Evolutionary conservation across 2,329 filamentous ascomycete genomes (phyloP).

Genomic region (Claviceps africana): DNA sequence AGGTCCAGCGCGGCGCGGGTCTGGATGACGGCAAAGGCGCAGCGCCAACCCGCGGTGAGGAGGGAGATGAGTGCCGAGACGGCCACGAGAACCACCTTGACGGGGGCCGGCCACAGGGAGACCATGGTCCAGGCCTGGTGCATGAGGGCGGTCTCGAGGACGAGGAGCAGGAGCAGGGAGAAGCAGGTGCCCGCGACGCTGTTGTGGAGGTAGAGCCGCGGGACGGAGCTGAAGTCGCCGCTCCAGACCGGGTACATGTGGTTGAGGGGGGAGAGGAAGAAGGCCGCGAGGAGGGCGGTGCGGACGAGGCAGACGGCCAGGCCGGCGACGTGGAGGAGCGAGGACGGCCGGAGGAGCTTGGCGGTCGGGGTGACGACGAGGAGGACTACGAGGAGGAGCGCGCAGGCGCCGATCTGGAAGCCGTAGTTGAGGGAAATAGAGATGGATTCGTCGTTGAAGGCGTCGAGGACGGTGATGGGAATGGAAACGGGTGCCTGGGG

Average conservation of each 20-base stretch:
- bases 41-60: conserved; percentile 17
- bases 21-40: conserved; percentile 24
- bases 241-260: conserved; percentile 47
- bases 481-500: conserved; percentile 16
- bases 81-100: conserved; percentile 17
- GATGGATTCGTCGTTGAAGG: conserved; percentile 17
- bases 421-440: conserved; percentile 48
- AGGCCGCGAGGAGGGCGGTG: conserved; percentile 40
- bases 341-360: conserved; percentile 51
- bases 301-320: conserved; percentile 49
- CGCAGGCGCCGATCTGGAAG: conserved; percentile 53
- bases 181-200: conserved; percentile 28
- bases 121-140: conserved; percentile 41
- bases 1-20: conserved; percentile 16
- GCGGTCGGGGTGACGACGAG: conserved; percentile 50
- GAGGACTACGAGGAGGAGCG: conserved; percentile 51
- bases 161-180: conserved; percentile 28
- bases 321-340: conserved; percentile 48
- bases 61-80: conserved; percentile 23
- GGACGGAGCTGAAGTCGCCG: conserved; percentile 38
- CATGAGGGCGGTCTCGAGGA: conserved; percentile 33
- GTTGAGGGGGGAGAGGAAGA: conserved; percentile 45
- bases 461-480: conserved; percentile 20
- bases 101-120: conserved; percentile 28
- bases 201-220: conserved; percentile 19